Percentiles rank a stretch among this genome's conserved stretches.
Evolutionary conservation across 2,329 filamentous ascomycete genomes (phyloP).

Genomic region (Diaporthe aspalathi): DNA sequence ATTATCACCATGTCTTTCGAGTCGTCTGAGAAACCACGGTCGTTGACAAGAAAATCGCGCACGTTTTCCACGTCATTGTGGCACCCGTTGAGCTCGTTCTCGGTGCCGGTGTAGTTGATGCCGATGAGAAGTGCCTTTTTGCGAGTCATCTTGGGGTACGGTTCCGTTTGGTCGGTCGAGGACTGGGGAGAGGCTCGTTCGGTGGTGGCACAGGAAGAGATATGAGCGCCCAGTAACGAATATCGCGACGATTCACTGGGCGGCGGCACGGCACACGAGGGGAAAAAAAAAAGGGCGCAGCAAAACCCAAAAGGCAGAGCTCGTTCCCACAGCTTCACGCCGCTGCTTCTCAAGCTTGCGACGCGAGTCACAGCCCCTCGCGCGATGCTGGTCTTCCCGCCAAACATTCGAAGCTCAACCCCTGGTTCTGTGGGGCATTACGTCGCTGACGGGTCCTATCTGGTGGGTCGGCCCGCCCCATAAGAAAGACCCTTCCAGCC

Average conservation of each 20-base stretch:
- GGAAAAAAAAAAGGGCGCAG: background rate
- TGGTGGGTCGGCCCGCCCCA: conserved; percentile 26
- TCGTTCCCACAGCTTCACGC: background rate
- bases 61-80: conserved; percentile 55
- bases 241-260: background rate
- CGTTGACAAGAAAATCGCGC: conserved; percentile 50
- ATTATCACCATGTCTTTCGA: conserved; percentile 51
- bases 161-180: background rate
- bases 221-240: background rate
- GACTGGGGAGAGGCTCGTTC: background rate
- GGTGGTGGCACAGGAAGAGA: background rate
- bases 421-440: conserved; percentile 28
- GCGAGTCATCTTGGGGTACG: conserved; percentile 42
- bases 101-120: conserved; percentile 70
- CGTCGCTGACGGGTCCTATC: conserved; percentile 19
- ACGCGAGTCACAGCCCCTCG: conserved; percentile 31
- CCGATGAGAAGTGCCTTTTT: conserved; percentile 56
- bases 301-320: background rate
- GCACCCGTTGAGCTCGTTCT: conserved; percentile 68
- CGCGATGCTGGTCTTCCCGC: conserved; percentile 10
- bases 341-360: background rate
- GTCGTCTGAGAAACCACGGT: conserved; percentile 50
- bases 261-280: background rate
- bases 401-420: conserved; percentile 25
- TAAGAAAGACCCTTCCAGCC: conserved; percentile 16